Evolutionary conservation across 78 protist species (phyloP).

Genomic region (Pigoraptor vietnamica): DNA sequence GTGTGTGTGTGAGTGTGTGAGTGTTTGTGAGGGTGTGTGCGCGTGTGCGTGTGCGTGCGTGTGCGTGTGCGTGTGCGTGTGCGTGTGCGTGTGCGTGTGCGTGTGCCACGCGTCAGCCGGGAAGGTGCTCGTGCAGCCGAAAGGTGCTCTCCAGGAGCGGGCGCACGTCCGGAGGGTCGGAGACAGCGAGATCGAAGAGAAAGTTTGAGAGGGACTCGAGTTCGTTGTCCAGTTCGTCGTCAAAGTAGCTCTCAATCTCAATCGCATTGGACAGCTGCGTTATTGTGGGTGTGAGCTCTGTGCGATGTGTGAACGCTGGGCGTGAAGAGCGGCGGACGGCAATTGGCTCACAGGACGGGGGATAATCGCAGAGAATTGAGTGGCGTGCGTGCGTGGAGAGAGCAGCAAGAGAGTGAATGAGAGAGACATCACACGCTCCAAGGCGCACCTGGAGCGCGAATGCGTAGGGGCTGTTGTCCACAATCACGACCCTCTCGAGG

Average conservation of each 20-base stretch:
- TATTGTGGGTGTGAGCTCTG: background rate
- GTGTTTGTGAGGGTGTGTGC: too few species aligned
- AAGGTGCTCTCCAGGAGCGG: background rate
- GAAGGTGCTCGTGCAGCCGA: background rate
- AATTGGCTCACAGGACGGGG: background rate
- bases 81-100: background rate
- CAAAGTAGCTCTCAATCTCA: background rate
- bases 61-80: background rate
- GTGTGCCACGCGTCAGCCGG: background rate
- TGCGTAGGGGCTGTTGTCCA: slow-evolving; percentile 81
- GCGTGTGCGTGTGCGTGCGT: background rate
- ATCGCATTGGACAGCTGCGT: background rate
- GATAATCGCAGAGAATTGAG: too few species aligned
- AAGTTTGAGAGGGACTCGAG: background rate
- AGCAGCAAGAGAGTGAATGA: background rate
- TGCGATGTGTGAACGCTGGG: background rate
- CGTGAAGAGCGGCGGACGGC: background rate
- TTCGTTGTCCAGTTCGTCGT: background rate
- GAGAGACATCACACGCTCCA: background rate
- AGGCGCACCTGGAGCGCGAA: slow-evolving; percentile 3
- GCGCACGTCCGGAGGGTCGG: background rate
- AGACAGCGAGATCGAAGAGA: background rate
- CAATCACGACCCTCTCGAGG: slow-evolving; percentile 51
- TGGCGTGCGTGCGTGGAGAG: background rate
- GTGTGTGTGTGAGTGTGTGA: too few species aligned